Evolutionary conservation across 495 filamentous ascomycete genomes (phyloP).

Genomic region (Bombardia bombarda): DNA sequence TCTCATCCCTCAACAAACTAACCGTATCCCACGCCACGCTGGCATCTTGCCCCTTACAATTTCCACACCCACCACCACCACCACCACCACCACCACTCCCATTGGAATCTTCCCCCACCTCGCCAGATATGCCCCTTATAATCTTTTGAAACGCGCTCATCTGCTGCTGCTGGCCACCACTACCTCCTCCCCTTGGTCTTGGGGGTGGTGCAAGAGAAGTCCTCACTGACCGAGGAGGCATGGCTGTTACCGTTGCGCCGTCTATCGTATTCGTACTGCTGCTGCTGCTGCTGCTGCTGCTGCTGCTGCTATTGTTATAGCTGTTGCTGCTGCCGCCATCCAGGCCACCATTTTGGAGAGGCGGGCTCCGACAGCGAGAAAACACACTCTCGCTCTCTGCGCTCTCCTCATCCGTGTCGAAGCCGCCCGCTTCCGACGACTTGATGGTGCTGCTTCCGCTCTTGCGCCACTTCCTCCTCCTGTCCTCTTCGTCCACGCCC

Average conservation of each 20-base stretch:
- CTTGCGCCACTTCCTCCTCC: conserved; percentile 38
- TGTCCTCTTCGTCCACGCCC: conserved; percentile 39
- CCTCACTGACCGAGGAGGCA: conserved; percentile 2
- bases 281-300: no score
- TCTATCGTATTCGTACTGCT: conserved; percentile 14
- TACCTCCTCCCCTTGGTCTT: conserved; percentile 5
- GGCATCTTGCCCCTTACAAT: conserved; percentile 53
- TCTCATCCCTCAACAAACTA: conserved; percentile 63
- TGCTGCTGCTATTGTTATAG: not conserved
- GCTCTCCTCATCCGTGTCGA: conserved; percentile 48
- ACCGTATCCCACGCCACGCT: conserved; percentile 67
- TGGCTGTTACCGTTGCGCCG: conserved; percentile 5
- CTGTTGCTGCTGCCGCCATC: conserved; percentile 10
- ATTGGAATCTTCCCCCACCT: conserved; percentile 10
- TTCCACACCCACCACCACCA: no score
- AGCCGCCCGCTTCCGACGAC: conserved; percentile 21
- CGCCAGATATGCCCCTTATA: conserved; percentile 37
- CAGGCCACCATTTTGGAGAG: conserved; percentile 6
- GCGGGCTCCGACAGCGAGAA: conserved; percentile 47
- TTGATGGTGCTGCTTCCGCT: conserved; percentile 46
- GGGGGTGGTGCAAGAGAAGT: conserved; percentile 6
- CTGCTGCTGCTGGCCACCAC: conserved; percentile 19
- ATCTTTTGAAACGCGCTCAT: conserved; percentile 44
- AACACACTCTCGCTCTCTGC: conserved; percentile 55
- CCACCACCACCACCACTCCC: no score